A percentile compares a stretch with the other conserved stretches of the same genome.
phyloP scores from a whole-genome alignment of 495 filamentous ascomycete species.

The Penicillium ucsense region DNA sequence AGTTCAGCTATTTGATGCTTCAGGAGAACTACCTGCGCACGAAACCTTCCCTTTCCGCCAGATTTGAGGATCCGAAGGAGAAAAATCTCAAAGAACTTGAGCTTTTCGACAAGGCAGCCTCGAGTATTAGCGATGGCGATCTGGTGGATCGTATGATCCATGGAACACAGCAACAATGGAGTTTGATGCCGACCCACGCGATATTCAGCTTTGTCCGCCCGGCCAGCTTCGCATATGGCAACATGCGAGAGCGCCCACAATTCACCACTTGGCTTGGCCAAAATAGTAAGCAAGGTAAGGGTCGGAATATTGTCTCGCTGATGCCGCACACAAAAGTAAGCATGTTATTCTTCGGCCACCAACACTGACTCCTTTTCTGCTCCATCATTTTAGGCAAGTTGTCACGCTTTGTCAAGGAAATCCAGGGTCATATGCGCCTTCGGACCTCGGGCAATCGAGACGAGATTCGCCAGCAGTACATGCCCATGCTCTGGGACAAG shows the following conservation, averaged over 20 bases:
- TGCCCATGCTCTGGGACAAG: conserved; percentile 79
- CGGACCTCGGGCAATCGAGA: conserved; percentile 84
- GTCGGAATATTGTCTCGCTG: no score
- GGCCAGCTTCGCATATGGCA: conserved; percentile 80
- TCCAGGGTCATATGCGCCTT: conserved; percentile 95
- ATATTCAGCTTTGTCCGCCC: conserved; percentile 90
- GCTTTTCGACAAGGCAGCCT: conserved; percentile 74
- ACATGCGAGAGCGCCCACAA: conserved; percentile 46
- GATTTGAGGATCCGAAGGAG: conserved; percentile 51
- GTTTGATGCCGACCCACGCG: conserved; percentile 94
- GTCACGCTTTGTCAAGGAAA: conserved; percentile 77
- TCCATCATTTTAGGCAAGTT: conserved; percentile 51
- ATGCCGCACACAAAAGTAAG: no score
- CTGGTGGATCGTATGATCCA: conserved; percentile 97
- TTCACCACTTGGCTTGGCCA: conserved; percentile 93
- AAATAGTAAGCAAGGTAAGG: conserved; percentile 73
- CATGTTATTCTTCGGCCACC: no score
- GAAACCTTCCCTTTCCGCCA: conserved; percentile 52
- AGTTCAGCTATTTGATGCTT: conserved; percentile 93
- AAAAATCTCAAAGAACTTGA: conserved; percentile 72
- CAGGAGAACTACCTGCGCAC: conserved; percentile 95
- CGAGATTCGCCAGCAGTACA: conserved; percentile 88
- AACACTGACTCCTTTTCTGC: background rate
- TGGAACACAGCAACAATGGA: conserved; percentile 96
- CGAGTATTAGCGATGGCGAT: conserved; percentile 95